Evolutionary conservation across 2,329 filamentous ascomycete genomes (phyloP), one percentile per base, ranked within the genome.

Genomic region (Didymella pomorum): DNA sequence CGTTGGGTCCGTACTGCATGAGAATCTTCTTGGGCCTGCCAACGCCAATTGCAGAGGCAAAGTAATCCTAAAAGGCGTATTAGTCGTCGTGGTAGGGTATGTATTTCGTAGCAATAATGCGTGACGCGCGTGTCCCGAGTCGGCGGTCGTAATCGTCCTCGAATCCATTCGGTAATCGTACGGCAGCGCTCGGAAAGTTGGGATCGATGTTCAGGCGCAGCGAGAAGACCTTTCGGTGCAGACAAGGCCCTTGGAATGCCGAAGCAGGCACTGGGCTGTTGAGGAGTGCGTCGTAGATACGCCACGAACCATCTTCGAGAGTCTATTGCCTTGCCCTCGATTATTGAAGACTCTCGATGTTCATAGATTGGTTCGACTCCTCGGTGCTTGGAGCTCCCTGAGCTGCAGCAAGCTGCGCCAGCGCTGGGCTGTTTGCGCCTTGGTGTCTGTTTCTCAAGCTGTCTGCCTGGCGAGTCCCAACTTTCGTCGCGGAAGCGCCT

Each of bases 1-100:
- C 94, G 76, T 91, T 92, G 65, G 94, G 92, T 72, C 94, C 95
- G 80, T 99, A 99, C 50, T 91, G 92, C 71, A 99, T 84, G 70
- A 95, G 89, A 65, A 96, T 92, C 79, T 86, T 90, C 86, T 96
- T 97, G 80, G 98, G 91, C 64, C 90, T 87, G 69, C 93, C 94
- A 78, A 97, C 89, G 68, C 92, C 92, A 78, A 97, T 88, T 71
- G 91, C 90, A 75, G 92, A 89, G 74, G 84, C 81, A 79, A 99
- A 98, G 81, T 98, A 99, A 82, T 99, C 95, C 95, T 99, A 92
- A 83, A 82, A 79, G 75, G 73, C 77, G 82, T 79, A 88, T 92
- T 87, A 92, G 90, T 91, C 73, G 80, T 70, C 69, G 68, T 72
- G 50, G 60, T 59, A 70, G 52, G 60, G 50, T 49, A 76, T 43